Evolutionary conservation across 441 rosid species (phyloP).

Genomic region (Populus hybrid): DNA sequence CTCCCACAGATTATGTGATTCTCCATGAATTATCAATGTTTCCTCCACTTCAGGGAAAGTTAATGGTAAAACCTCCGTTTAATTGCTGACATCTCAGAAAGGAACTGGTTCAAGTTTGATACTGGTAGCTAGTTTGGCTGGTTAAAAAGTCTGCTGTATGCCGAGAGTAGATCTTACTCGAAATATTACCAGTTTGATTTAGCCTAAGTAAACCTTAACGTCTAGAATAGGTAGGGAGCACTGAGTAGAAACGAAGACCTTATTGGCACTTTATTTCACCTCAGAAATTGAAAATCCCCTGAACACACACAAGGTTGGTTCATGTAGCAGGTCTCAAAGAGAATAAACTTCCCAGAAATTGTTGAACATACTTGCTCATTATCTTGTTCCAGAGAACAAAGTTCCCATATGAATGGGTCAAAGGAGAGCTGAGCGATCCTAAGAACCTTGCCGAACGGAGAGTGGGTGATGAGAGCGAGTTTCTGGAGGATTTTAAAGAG

Average conservation of each 20-base stretch:
- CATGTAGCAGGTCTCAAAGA: no score
- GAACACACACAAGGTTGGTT: no score
- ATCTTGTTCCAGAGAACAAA: slow-evolving; percentile 16
- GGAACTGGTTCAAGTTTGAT: background rate
- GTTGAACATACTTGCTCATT: no score
- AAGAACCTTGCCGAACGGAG: slow-evolving; percentile 36
- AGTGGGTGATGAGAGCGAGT: slow-evolving; percentile 27
- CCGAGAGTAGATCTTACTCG: no score
- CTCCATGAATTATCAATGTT: slow-evolving; percentile 37
- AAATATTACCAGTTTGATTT: no score
- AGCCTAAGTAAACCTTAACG: no score
- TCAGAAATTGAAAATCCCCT: no score
- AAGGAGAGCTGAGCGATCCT: slow-evolving; percentile 23
- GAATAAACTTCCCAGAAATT: no score
- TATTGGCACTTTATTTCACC: no score
- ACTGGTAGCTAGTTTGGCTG: background rate
- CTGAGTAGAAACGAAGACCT: no score
- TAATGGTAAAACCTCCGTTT: slow-evolving; percentile 21
- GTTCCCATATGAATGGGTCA: slow-evolving; percentile 23
- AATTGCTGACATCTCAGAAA: background rate
- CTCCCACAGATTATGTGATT: slow-evolving; percentile 32
- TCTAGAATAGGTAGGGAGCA: no score
- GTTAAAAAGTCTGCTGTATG: no score
- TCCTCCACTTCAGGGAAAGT: slow-evolving; percentile 23
- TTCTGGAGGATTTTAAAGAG: slow-evolving; percentile 32